phyloP scores from a whole-genome alignment of 176 grass and related monocot genomes.

The Raddia guianensis region DNA sequence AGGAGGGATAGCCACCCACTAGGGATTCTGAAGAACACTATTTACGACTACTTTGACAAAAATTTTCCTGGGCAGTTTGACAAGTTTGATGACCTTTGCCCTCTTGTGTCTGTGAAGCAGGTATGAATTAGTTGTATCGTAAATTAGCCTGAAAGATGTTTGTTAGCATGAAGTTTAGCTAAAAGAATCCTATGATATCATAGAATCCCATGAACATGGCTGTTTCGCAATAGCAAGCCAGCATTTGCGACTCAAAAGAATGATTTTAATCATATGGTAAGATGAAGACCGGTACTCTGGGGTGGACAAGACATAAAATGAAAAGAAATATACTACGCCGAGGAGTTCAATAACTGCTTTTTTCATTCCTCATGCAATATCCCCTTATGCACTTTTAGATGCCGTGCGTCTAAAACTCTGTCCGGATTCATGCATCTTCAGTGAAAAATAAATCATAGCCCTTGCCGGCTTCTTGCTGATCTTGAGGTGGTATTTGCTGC shows the following conservation, averaged over 20 bases:
- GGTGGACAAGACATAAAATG: neutral
- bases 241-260: neutral
- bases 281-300: neutral
- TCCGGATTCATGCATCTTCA: neutral
- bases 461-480: slow-evolving; percentile 29
- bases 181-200: neutral
- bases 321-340: neutral
- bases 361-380: neutral
- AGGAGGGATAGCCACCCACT: slow-evolving; percentile 86
- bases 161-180: slow-evolving; percentile 1
- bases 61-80: slow-evolving; percentile 65
- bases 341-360: neutral
- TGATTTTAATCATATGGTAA: neutral
- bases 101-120: slow-evolving; percentile 89
- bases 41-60: slow-evolving; percentile 80
- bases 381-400: neutral
- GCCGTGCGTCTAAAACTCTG: neutral
- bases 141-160: neutral
- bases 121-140: slow-evolving; percentile 37
- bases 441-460: neutral
- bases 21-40: slow-evolving; percentile 90
- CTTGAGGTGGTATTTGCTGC: slow-evolving; percentile 33
- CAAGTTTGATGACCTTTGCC: slow-evolving; percentile 95
- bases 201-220: neutral
- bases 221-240: neutral